Evolutionary conservation across 169 alveolate species (phyloP).

Genomic region (Plasmodium vivax): DNA sequence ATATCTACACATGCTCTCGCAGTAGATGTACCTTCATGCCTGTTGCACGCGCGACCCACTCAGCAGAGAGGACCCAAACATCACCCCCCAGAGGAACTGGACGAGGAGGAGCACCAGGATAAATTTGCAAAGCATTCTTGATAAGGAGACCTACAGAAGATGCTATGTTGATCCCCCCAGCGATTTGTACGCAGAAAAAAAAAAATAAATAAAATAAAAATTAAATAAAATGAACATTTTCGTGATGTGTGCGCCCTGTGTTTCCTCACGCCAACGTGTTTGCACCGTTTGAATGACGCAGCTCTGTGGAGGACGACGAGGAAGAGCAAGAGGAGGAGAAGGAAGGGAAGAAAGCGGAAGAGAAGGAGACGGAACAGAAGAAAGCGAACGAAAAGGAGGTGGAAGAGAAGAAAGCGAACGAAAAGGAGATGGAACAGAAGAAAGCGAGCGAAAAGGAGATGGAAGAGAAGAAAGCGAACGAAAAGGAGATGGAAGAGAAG

Average conservation of each 20-base stretch:
- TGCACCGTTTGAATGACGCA: background rate
- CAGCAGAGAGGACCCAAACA: background rate
- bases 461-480: background rate
- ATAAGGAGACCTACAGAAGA: background rate
- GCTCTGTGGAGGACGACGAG: constrained; percentile 22
- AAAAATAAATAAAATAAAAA: background rate
- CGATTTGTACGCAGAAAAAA: constrained; percentile 17
- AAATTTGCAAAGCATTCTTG: constrained; percentile 34
- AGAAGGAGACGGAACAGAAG: background rate
- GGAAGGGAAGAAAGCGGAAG: background rate
- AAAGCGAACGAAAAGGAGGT: background rate
- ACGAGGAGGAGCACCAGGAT: constrained; percentile 42
- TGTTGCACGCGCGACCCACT: background rate
- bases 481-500: background rate
- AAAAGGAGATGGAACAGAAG: no score
- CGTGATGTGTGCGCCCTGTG: background rate
- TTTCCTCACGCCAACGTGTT: background rate
- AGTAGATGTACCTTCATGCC: background rate
- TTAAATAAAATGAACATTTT: background rate
- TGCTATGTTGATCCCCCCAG: constrained; percentile 36
- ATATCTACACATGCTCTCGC: background rate
- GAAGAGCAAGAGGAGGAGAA: background rate
- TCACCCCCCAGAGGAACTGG: background rate
- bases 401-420: no score
- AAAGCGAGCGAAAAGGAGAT: no score